Conservation (phyloP, 768 basidiomycete genomes). For the Naematelia encephala region DNA sequence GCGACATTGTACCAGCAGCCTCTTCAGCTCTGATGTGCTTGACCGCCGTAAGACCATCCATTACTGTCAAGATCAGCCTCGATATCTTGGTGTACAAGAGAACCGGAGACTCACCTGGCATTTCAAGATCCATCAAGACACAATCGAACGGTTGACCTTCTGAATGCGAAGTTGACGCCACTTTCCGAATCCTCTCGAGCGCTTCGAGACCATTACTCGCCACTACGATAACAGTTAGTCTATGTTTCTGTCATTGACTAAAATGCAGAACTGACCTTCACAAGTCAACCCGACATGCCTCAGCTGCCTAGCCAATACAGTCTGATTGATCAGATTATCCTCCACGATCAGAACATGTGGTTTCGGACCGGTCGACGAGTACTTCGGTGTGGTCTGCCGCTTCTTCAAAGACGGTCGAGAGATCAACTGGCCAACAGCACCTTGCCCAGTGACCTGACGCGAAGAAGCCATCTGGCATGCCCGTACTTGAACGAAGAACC, state of each 20-base stretch:
- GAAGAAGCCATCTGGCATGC: constrained; percentile 12
- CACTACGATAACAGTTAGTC: constrained; percentile 22
- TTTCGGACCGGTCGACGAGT: constrained; percentile 11
- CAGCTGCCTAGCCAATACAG: constrained; percentile 40
- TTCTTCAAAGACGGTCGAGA: constrained; percentile 6
- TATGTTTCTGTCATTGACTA: background rate
- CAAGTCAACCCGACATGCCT: constrained; percentile 43
- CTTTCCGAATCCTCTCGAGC: constrained; percentile 39
- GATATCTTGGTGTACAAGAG: background rate
- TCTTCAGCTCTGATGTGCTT: constrained; percentile 42
- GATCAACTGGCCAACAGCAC: background rate
- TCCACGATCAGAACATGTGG: constrained; percentile 42
- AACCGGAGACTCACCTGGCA: constrained; percentile 40
- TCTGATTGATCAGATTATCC: constrained; percentile 50
- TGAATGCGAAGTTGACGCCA: constrained; percentile 10
- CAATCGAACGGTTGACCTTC: constrained; percentile 37
- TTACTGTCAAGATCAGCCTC: constrained; percentile 24
- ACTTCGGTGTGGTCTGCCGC: constrained; percentile 10
- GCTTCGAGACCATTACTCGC: constrained; percentile 46
- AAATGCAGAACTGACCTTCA: constrained; percentile 28
- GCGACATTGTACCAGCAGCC: constrained; percentile 24
- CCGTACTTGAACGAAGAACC: constrained; percentile 50
- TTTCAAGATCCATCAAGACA: constrained; percentile 45
- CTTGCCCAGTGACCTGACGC: background rate
- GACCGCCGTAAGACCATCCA: constrained; percentile 48